Conservation (phyloP, 2,329 filamentous ascomycete genomes). For the Bipolaris sorokiniana region DNA sequence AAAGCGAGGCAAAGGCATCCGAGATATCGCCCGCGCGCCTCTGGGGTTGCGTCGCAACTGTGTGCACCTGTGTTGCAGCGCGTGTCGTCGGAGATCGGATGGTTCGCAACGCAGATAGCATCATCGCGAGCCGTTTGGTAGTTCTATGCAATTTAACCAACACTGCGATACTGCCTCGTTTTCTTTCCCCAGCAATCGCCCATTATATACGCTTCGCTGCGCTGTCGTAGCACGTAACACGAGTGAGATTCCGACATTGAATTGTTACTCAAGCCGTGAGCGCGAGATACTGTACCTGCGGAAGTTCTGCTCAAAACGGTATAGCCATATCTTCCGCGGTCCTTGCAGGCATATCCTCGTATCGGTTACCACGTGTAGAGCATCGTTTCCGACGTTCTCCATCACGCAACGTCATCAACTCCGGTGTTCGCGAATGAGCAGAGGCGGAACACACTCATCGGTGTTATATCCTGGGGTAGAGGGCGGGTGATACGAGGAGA, state of each 20-base stretch:
- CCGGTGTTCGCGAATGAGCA: constrained; percentile 24
- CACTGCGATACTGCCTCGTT: constrained; percentile 15
- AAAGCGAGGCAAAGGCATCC: constrained; percentile 58
- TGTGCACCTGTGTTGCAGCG: constrained; percentile 31
- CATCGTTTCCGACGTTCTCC: constrained; percentile 23
- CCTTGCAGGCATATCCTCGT: constrained; percentile 7
- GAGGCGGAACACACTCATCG: constrained; percentile 20
- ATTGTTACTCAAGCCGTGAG: constrained; percentile 17
- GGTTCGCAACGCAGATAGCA: constrained; percentile 40
- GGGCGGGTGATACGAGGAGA: not conserved
- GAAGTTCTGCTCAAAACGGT: constrained; percentile 28
- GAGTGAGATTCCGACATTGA: constrained; percentile 26
- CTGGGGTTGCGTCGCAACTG: constrained; percentile 43
- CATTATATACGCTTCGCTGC: constrained; percentile 29
- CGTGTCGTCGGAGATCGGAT: constrained; percentile 32
- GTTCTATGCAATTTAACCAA: constrained; percentile 1
- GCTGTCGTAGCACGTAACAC: constrained; percentile 2
- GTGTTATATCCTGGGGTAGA: not conserved
- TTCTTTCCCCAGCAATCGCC: constrained; percentile 15
- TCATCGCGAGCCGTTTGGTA: constrained; percentile 20
- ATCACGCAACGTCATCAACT: constrained; percentile 18
- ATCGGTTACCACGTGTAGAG: constrained; percentile 18
- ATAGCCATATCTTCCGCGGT: constrained; percentile 17
- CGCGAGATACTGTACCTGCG: constrained; percentile 24
- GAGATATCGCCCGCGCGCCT: constrained; percentile 59